Base-by-base conservation (phyloP, 495 filamentous ascomycete genomes). In the Aspergillus indologenus region DNA sequence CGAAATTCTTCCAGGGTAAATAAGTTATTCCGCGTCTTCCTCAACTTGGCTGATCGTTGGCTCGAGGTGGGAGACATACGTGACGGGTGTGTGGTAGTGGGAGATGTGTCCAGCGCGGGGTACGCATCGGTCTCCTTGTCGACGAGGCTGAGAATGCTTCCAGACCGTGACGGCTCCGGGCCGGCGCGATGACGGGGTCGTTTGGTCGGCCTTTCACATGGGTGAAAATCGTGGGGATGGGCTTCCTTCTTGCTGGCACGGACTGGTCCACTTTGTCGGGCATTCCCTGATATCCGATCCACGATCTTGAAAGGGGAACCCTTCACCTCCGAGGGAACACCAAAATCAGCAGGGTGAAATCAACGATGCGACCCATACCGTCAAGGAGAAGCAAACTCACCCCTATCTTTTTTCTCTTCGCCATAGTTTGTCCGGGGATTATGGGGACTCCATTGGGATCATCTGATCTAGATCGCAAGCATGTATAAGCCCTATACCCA, bases 261-360 rank as follows among this genome's bases (percentile, higher is more conserved):
- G 21, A 76, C 66, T n/a, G 76, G 71, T 7, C 74, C 75, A 55
- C 75, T 79, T 9, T 71, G 65, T 42, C 68, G 68, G 19, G 63
- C 42, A 26, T 68, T 70, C 1, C 48, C 34, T 4, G 72, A 70
- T 47, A 79, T 64, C 22, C 56, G 64, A 50, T 79, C 64, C 0
- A 63, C 45, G 1, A 75, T 72, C 19, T 60, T 67, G 45, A 69
- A 71, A 8, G 63, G 11, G 11, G 51, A 18, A 17, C 59, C 53
- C 17, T 46, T 12, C n/a, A 55, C 64, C 5, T 40, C 26, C 26
- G 26, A 29, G 4, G 26, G 51, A 12, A 12, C 31, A n/a, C n/a
- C n/a, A n/a, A 63, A 46, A 58, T 24, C 11, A 52, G 51, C 43
- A 29, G 21, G 34, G 29, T 6, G 12, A 40, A 2, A 40, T 29